Conservation (phyloP, 768 basidiomycete genomes). For the Cystoderma amianthinum region DNA sequence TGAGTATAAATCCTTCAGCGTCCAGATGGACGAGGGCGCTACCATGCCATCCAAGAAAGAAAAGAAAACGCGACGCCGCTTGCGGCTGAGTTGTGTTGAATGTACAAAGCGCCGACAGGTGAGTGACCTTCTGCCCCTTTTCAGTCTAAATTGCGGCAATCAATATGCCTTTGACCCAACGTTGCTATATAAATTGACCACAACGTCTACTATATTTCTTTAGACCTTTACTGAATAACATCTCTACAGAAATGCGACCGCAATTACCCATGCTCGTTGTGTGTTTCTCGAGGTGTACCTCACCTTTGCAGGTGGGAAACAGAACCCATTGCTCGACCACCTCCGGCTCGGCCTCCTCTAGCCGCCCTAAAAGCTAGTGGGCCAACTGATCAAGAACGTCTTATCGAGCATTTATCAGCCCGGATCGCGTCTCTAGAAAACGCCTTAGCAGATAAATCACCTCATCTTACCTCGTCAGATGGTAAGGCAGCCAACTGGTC, state of each 20-base stretch:
- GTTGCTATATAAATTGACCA: too few relatives aligned
- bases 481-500: background rate
- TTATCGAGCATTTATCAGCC: slow-evolving; percentile 16
- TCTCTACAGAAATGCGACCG: slow-evolving; percentile 42
- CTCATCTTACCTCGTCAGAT: slow-evolving; percentile 3
- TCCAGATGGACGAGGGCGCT: background rate
- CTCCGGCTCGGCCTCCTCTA: slow-evolving; percentile 28
- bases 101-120: slow-evolving; percentile 52
- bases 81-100: slow-evolving; percentile 48
- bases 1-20: too few relatives aligned
- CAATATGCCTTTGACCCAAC: too few relatives aligned
- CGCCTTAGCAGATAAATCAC: slow-evolving; percentile 12
- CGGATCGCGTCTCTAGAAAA: slow-evolving; percentile 19
- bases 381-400: slow-evolving; percentile 8
- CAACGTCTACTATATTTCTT: too few relatives aligned
- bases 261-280: slow-evolving; percentile 33
- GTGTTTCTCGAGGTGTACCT: slow-evolving; percentile 28
- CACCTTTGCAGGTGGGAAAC: slow-evolving; percentile 41
- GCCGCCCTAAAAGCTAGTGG: background rate
- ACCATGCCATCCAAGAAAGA: slow-evolving; percentile 16
- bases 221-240: too few relatives aligned
- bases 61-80: slow-evolving; percentile 43
- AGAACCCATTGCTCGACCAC: slow-evolving; percentile 33
- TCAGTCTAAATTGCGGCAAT: too few relatives aligned
- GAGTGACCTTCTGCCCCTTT: slow-evolving; percentile 9